Evolutionary conservation across 2,329 filamentous ascomycete genomes (phyloP), one percentile per base, ranked within the genome.

Genomic region (Ilyonectria mors-panacis): DNA sequence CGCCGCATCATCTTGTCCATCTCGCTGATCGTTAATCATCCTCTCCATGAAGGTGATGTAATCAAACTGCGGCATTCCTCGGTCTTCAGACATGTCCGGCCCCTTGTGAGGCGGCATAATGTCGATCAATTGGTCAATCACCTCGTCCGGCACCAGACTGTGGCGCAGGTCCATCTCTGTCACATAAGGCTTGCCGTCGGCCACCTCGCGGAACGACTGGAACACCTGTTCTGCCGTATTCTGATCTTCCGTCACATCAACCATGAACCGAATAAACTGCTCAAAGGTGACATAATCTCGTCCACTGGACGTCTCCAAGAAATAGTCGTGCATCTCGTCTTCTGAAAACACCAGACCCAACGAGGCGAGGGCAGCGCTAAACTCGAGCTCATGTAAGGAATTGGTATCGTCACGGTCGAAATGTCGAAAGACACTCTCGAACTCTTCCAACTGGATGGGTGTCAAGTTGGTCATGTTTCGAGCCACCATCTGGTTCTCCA

Each of bases 211-310:
- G 89, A 99, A 99, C 70, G 93, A 97, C 83, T 99, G 95, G 85
- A 96, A 98, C 6, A 99, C 96, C 81, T 99, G 96, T 82, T 98
- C 96, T 13, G 96, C 96, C 4, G 95, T 98, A 80, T 99, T 98
- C 83, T 99, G 96, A 78, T 99, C 96, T 82, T 99, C 96, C 13
- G 96, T 99, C 56, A 98, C 96, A 74, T 97, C 94, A 54, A 99
- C 96, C 96, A 99, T 99, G 86, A 99, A 99, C 44, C 94, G 91
- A 79, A 99, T 99, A 78, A 99, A 99, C 81, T 98, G 95, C 84
- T 99, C 96, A 78, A 99, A 99, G 5, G 93, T 96, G 58, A 99
- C 96, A 71, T 92, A 89, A 80, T 91, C 92, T 71, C 85, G 88
- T 39, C 90, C 94, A 42, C 89, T 90, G 70, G 93, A 95, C n/a